Evolutionary conservation across 2,329 filamentous ascomycete genomes (phyloP), one percentile per base, ranked within the genome.

Genomic region (Penicillium sp.): DNA sequence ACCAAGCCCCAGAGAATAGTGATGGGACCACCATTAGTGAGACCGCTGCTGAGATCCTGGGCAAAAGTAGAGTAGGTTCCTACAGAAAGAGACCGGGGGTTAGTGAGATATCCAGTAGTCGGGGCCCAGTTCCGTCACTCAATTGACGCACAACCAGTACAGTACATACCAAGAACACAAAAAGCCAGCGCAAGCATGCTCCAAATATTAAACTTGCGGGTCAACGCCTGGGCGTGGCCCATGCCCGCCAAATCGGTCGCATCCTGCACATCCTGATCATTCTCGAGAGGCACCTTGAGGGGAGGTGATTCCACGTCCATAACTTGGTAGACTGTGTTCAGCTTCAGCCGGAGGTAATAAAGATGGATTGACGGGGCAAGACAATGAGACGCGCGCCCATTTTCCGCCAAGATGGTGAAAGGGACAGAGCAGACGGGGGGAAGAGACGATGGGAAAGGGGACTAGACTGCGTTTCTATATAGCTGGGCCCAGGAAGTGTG

Each of bases 141-240:
- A 8, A 41, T 41, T 14, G n/a, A 5, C 28, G 25, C 14, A 11
- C 1, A 17, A 34, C 5, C 5, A 15, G 2, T 20, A 10, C 22
- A 35, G 4, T 17, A 41, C 56, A 14, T 67, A 73, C 71, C 84
- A 34, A 86, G 74, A 14, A 86, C 82, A 59, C 79, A 83, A 60
- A 86, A 85, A 31, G 84, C 81, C 20, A 86, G 76, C 20, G 82
- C 80, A 11, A 86, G 75, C 82, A 86, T 85, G 70, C 82, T 85
- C 80, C 79, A 81, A 6, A 81, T 70, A 68, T 77, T 78, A 68
- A 86, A 86, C 64, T 85, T 79, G 12, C 78, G 74, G 10, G 73
- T 71, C 35, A 81, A 66, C 47, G 74, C 75, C 70, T 80, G 76
- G 65, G 75, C 71, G 64, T 80, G 78, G 62, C 79, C 79, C 64